Evolutionary conservation across 2,329 filamentous ascomycete genomes (phyloP), one percentile per base, ranked within the genome.

Genomic region (Cladosporium sp.): DNA sequence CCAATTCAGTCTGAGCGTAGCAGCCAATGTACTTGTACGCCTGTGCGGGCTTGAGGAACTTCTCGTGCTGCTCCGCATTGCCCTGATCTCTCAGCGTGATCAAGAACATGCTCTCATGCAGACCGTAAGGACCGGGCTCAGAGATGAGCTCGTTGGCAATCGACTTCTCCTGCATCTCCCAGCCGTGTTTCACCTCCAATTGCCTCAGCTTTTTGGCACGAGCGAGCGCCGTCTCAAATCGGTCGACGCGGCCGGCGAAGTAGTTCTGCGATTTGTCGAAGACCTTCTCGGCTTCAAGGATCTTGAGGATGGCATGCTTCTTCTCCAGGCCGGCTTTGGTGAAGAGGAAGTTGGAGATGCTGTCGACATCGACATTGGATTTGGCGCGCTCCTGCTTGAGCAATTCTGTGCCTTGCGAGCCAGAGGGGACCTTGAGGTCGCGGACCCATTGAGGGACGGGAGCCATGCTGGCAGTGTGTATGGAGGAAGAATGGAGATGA

Each of bases 241-340:
- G 78, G 57, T 87, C 84, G 22, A 81, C 76, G 42, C 87, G 76
- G 40, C 86, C 85, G 59, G 81, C 77, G 67, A 87, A 87, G 71
- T 89, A 88, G 66, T 89, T 89, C 58, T 86, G 82, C 3, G 82
- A 82, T 72, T 90, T 91, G 70, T 90, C 84, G 60, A 91, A 90
- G 53, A 89, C 77, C 49, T 81, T 79, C 54, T 91, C 85, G 0
- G 76, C 67, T 60, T 83, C 73, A 4, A 91, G 76, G n/a, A 88
- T 76, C 44, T 78, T 71, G 5, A 89, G 72, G 28, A 91, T 76
- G 19, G 72, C 73, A 2, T 78, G 70, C 61, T 84, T 83, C 41
- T 79, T 75, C 53, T 83, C 75, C 9, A 89, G 74, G 4, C 76
- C 75, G 54, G 84, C 77, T 61, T 82, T 81, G 18, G 84, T 86